Evolutionary conservation across 805 yeast genomes (phyloP).

Genomic region (Zygosaccharomyces rouxii): DNA sequence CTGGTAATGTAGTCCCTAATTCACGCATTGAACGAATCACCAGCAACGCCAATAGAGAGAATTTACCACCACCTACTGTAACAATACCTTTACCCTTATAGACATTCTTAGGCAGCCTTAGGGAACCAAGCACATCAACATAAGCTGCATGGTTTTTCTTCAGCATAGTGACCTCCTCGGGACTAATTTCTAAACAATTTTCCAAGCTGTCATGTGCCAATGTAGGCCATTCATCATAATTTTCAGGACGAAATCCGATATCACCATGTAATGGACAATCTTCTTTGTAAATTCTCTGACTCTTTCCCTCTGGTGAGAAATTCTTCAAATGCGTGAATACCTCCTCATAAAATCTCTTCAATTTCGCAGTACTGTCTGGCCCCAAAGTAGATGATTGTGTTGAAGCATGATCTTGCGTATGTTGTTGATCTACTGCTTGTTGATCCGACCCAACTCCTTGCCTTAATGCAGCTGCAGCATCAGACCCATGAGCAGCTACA

Average conservation of each 20-base stretch:
- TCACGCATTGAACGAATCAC: slow-evolving; percentile 60
- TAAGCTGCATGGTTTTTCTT: slow-evolving; percentile 20
- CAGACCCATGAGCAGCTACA: slow-evolving; percentile 3
- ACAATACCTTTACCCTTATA: slow-evolving; percentile 45
- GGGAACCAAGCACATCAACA: slow-evolving; percentile 14
- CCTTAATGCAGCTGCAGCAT: slow-evolving; percentile 1
- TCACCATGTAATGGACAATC: slow-evolving; percentile 23
- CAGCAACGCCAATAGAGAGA: slow-evolving; percentile 64
- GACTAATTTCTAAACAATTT: slow-evolving; percentile 25
- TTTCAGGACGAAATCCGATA: slow-evolving; percentile 23
- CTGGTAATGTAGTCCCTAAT: slow-evolving; percentile 57
- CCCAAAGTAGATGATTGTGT: not conserved
- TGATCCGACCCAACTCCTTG: not conserved
- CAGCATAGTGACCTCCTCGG: slow-evolving; percentile 16
- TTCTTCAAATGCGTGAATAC: slow-evolving; percentile 24
- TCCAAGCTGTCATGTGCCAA: slow-evolving; percentile 21
- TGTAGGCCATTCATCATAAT: slow-evolving; percentile 19
- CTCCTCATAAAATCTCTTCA: slow-evolving; percentile 25
- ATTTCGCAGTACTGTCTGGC: slow-evolving; percentile 3
- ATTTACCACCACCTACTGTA: slow-evolving; percentile 76
- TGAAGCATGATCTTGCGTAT: not conserved
- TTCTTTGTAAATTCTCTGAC: slow-evolving; percentile 18
- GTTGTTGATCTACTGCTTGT: not conserved
- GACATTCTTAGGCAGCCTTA: slow-evolving; percentile 20
- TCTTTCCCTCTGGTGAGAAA: slow-evolving; percentile 26